Percentiles rank a stretch among this genome's conserved stretches.
Evolutionary conservation across 805 yeast genomes (phyloP).

Genomic region (Metschnikowia matae): DNA sequence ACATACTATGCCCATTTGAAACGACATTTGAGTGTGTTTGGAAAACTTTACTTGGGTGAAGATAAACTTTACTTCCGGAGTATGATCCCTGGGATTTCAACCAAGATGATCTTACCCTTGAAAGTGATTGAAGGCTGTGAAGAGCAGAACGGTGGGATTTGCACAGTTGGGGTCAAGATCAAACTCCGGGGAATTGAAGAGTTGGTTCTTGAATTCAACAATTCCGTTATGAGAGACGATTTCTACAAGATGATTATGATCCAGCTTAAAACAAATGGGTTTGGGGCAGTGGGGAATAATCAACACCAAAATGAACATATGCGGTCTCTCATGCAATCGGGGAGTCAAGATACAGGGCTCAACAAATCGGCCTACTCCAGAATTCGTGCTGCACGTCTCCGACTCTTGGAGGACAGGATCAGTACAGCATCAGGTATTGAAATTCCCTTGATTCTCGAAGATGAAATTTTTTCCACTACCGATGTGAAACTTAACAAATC

Average conservation of each 20-base stretch:
- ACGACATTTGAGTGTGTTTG: slow-evolving; percentile 74
- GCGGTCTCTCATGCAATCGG: slow-evolving; percentile 6
- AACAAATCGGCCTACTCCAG: slow-evolving; percentile 13
- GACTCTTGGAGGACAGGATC: slow-evolving; percentile 64
- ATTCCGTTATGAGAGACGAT: slow-evolving; percentile 63
- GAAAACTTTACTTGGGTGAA: slow-evolving; percentile 72
- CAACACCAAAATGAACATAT: slow-evolving; percentile 4
- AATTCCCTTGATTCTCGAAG: slow-evolving; percentile 66
- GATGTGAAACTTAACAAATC: slow-evolving; percentile 51
- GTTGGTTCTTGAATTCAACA: slow-evolving; percentile 71
- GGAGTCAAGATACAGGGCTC: slow-evolving; percentile 1
- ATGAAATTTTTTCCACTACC: slow-evolving; percentile 51
- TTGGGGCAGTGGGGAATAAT: slow-evolving; percentile 40
- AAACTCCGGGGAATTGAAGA: slow-evolving; percentile 74
- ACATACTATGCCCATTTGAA: slow-evolving; percentile 68
- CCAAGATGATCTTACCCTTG: slow-evolving; percentile 80
- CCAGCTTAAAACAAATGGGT: slow-evolving; percentile 5
- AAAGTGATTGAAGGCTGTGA: slow-evolving; percentile 65
- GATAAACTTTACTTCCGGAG: slow-evolving; percentile 76
- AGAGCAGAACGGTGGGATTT: slow-evolving; percentile 20
- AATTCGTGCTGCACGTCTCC: slow-evolving; percentile 56
- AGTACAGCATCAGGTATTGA: slow-evolving; percentile 57
- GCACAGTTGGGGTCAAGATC: slow-evolving; percentile 64
- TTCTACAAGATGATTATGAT: slow-evolving; percentile 53
- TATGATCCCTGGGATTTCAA: slow-evolving; percentile 68